Evolutionary conservation across 2,329 filamentous ascomycete genomes (phyloP).

Genomic region (Paecilomyces fulvus): DNA sequence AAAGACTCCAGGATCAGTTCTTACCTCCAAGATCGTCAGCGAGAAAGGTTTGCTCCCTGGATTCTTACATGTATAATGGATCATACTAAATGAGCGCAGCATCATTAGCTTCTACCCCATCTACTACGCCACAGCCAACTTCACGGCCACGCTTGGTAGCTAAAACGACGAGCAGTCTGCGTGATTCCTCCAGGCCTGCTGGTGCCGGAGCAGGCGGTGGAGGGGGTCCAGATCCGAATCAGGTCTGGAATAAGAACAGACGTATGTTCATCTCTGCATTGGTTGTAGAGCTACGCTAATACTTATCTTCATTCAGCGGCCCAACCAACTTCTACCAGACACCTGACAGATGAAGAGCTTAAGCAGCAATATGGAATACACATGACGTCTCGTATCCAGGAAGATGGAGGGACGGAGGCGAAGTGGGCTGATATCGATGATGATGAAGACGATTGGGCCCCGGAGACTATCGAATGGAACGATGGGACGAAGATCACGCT

Average conservation of each 20-base stretch:
- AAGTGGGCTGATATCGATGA: conserved; percentile 65
- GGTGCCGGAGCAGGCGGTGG: conserved; percentile 37
- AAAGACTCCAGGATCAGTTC: conserved; percentile 49
- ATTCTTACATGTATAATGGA: not conserved
- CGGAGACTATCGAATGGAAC: conserved; percentile 61
- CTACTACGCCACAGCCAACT: conserved; percentile 33
- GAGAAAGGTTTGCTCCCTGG: conserved; percentile 43
- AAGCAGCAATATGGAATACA: conserved; percentile 63
- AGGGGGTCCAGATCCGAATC: conserved; percentile 55
- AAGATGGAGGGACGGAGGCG: conserved; percentile 54
- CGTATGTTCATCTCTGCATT: conserved; percentile 33
- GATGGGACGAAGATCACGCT: conserved; percentile 59
- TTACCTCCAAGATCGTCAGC: conserved; percentile 39
- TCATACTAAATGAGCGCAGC: conserved; percentile 15
- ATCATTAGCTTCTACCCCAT: conserved; percentile 27
- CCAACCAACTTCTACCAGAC: conserved; percentile 50
- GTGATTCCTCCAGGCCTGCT: conserved; percentile 43
- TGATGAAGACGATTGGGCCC: conserved; percentile 61
- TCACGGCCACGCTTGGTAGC: conserved; percentile 55
- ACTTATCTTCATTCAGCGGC: conserved; percentile 31
- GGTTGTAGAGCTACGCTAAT: conserved; percentile 11
- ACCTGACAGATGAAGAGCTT: conserved; percentile 59
- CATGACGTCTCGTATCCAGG: conserved; percentile 55
- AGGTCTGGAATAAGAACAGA: conserved; percentile 63
- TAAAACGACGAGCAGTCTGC: conserved; percentile 49